Percentiles rank a stretch among this genome's conserved stretches.
Conservation (phyloP, 805 yeast species). For the Saccharomycopsis malanga region DNA sequence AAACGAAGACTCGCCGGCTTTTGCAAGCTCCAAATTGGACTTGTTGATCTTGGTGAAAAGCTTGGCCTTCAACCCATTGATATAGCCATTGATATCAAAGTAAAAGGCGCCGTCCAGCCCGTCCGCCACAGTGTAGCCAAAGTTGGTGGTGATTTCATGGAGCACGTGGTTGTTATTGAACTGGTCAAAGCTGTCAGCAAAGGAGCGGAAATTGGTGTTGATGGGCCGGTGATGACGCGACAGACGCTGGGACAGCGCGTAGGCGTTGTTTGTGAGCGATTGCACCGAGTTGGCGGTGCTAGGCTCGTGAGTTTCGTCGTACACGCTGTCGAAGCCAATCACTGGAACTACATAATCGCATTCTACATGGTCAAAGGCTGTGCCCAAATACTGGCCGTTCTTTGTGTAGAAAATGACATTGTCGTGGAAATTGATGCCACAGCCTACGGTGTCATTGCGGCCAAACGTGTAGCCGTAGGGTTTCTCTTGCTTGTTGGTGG, state of each 20-base stretch:
- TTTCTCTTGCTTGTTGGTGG: conserved; percentile 33
- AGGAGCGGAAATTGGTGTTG: conserved; percentile 5
- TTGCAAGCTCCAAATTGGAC: not conserved
- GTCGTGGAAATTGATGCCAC: conserved; percentile 68
- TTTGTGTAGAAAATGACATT: conserved; percentile 67
- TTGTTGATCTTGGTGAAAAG: conserved; percentile 16
- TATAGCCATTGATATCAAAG: conserved; percentile 44
- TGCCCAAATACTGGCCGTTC: conserved; percentile 63
- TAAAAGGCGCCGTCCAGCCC: conserved; percentile 30
- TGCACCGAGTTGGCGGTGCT: not conserved
- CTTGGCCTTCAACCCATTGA: conserved; percentile 32
- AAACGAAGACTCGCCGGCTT: not conserved
- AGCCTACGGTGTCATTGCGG: conserved; percentile 64
- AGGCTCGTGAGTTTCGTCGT: not conserved
- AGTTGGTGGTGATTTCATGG: conserved; percentile 18
- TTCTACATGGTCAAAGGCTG: conserved; percentile 43
- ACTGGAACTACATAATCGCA: conserved; percentile 39
- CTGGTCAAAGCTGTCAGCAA: conserved; percentile 10
- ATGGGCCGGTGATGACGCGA: not conserved
- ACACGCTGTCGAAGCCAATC: conserved; percentile 35
- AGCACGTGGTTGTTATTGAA: conserved; percentile 12
- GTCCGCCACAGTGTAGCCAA: conserved; percentile 38
- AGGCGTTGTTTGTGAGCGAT: conserved; percentile 3
- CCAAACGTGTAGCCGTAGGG: conserved; percentile 42
- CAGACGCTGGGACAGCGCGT: no score